Base-by-base conservation (phyloP, 495 filamentous ascomycete genomes). In the Chlorociboria aeruginascens region DNA sequence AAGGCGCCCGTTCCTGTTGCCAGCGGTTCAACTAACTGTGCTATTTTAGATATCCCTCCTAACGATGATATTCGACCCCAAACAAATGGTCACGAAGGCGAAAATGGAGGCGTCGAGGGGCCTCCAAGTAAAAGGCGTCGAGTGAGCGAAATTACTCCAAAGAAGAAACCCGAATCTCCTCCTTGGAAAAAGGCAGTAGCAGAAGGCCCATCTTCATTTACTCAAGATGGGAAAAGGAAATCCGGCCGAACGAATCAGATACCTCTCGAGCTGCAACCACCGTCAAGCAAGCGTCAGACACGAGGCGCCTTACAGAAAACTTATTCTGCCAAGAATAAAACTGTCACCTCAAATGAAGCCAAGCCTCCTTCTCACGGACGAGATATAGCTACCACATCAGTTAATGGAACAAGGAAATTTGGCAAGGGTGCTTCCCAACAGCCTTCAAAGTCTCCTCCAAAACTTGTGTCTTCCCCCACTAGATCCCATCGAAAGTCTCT, bases 151-250 rank as follows among this genome's bases (percentile, higher is more conserved):
- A 56, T 34, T 63, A 64, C 28, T 56, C 62, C 28, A 68, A 38
- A 61, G 29, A 53, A 56, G 42, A 78, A 78, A 53, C 61, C 61
- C 17, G 65, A 69, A 45, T 96, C 92, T 30, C 92, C 92, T 48
- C 92, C 92, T 20, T 98, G 92, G 92, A 97, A 92, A 69, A 90
- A 80, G 62, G 69, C 83, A 43, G 81, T 84, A 39, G 84, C 79
- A 25, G 86, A 94, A 37, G 93, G 90, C 0, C 92, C 92, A 3
- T 86, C 92, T 8, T 83, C 85, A 0, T 86, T 95, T 53, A 20
- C 79, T 82, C 53, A 60, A 52, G 81, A 86, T 66, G 92, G 92
- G 38, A 80, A 79, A 52, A 77, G 92, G 46, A 92, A 87, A 63
- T 95, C 89, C 8, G 85, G 85, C 32, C 73, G 89, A 52, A 85